Conservation (phyloP, 2,329 filamentous ascomycete species). For the Colletotrichum australisinense region DNA sequence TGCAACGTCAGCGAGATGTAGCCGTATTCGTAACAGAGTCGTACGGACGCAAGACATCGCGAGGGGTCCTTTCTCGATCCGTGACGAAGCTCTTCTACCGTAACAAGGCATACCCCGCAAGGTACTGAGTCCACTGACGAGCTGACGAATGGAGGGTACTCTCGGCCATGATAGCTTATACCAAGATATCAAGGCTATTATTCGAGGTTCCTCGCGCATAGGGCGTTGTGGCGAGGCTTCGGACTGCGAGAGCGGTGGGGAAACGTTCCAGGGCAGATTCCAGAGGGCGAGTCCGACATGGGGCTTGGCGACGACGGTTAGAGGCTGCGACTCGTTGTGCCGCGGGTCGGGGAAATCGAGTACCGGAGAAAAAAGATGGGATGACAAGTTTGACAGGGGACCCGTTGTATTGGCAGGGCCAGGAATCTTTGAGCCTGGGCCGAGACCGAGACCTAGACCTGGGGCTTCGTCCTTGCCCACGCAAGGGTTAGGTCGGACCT, state of each 20-base stretch:
- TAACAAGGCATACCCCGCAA: not conserved
- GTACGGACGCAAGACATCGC: not conserved
- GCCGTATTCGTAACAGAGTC: not conserved
- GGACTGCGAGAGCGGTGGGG: not conserved
- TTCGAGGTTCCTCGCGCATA: not conserved
- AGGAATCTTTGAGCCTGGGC: conserved; percentile 13
- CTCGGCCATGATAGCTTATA: not conserved
- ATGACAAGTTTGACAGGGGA: conserved; percentile 31
- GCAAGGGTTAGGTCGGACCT: not conserved
- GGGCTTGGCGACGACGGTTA: conserved; percentile 27
- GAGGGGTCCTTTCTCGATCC: not conserved
- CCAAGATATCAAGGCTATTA: no score
- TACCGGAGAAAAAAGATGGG: conserved; percentile 33
- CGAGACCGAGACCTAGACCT: not conserved
- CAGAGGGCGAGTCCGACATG: not conserved
- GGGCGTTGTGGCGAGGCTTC: not conserved
- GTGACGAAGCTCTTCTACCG: not conserved
- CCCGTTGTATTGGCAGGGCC: conserved; percentile 3
- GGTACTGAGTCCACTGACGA: not conserved
- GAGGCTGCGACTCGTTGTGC: conserved; percentile 32
- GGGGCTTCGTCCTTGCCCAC: not conserved
- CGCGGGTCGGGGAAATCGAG: conserved; percentile 31
- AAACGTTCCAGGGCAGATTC: not conserved
- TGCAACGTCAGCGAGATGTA: not conserved
- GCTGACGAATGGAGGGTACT: not conserved